Evolutionary conservation across 192 early-diverging fungal genomes (phyloP).

Genomic region (Linnemannia zychae): DNA sequence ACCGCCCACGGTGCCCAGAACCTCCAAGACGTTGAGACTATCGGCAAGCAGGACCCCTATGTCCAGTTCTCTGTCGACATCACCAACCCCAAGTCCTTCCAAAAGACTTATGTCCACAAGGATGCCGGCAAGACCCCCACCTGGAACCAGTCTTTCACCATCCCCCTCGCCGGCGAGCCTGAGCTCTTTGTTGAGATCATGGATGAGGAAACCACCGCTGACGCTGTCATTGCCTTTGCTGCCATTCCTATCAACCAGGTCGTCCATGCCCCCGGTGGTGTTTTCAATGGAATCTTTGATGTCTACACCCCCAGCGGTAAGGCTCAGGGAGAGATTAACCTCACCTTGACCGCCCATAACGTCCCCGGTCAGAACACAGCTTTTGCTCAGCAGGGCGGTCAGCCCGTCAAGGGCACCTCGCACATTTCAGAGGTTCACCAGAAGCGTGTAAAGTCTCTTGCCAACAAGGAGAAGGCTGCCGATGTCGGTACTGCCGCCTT

Average conservation of each 20-base stretch:
- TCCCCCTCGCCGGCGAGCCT: constrained; percentile 59
- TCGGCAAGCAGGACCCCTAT: constrained; percentile 68
- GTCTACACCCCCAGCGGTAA: constrained; percentile 59
- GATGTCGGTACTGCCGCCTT: constrained; percentile 55
- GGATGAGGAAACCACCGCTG: constrained; percentile 58
- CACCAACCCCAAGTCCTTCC: constrained; percentile 58
- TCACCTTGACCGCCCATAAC: constrained; percentile 56
- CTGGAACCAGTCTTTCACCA: constrained; percentile 65
- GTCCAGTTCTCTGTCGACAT: constrained; percentile 61
- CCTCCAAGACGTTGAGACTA: constrained; percentile 51
- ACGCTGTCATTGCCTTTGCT: constrained; percentile 63
- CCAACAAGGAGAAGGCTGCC: constrained; percentile 56
- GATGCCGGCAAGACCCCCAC: constrained; percentile 60
- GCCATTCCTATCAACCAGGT: constrained; percentile 65
- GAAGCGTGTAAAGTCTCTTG: constrained; percentile 56
- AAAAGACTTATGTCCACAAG: constrained; percentile 66
- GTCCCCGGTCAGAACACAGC: constrained; percentile 54
- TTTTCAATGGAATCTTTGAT: constrained; percentile 60
- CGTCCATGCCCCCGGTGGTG: constrained; percentile 58
- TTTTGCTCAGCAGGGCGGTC: constrained; percentile 7
- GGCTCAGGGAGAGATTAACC: constrained; percentile 54
- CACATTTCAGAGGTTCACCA: constrained; percentile 56
- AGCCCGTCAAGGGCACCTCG: constrained; percentile 51
- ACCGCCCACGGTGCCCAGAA: constrained; percentile 55
- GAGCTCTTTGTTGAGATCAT: constrained; percentile 64